Evolutionary conservation across 768 basidiomycete species (phyloP).

Genomic region (Pleurotus eryngii): DNA sequence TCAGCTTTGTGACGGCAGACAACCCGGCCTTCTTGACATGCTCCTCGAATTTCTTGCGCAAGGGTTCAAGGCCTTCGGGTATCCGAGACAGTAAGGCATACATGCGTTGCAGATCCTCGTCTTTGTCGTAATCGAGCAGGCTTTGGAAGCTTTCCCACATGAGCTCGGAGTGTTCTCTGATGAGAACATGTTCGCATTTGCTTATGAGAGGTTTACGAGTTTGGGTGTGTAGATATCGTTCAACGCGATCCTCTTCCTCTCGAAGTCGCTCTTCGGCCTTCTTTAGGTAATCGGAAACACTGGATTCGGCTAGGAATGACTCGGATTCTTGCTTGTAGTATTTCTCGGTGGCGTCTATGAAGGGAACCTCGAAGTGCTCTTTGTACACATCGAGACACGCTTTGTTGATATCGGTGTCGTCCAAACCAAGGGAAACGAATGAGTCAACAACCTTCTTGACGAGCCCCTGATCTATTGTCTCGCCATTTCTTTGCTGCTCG

Average conservation of each 20-base stretch:
- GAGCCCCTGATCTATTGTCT: conserved; percentile 87
- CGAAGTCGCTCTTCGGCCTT: conserved; percentile 89
- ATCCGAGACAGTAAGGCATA: conserved; percentile 90
- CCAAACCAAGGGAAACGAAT: conserved; percentile 91
- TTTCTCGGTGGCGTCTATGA: conserved; percentile 83
- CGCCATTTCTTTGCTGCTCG: conserved; percentile 91
- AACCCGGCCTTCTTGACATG: conserved; percentile 92
- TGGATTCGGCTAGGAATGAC: conserved; percentile 83
- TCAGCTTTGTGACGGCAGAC: conserved; percentile 73
- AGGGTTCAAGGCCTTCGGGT: conserved; percentile 83
- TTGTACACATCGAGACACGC: conserved; percentile 92
- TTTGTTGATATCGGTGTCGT: conserved; percentile 89
- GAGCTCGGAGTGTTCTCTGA: conserved; percentile 76
- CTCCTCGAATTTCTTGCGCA: conserved; percentile 90
- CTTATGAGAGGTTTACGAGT: conserved; percentile 78
- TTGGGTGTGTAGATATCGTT: conserved; percentile 86
- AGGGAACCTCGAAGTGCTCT: conserved; percentile 85
- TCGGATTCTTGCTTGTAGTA: conserved; percentile 94
- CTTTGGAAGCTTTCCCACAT: conserved; percentile 95
- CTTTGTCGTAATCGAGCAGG: conserved; percentile 88
- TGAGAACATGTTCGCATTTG: conserved; percentile 90
- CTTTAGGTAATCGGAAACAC: conserved; percentile 91
- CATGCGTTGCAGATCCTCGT: conserved; percentile 94
- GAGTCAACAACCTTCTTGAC: conserved; percentile 95
- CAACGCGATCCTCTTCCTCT: conserved; percentile 95